Evolutionary conservation across 1,139 yeast species (phyloP).

Genomic region (Saccharomyces hybrid): DNA sequence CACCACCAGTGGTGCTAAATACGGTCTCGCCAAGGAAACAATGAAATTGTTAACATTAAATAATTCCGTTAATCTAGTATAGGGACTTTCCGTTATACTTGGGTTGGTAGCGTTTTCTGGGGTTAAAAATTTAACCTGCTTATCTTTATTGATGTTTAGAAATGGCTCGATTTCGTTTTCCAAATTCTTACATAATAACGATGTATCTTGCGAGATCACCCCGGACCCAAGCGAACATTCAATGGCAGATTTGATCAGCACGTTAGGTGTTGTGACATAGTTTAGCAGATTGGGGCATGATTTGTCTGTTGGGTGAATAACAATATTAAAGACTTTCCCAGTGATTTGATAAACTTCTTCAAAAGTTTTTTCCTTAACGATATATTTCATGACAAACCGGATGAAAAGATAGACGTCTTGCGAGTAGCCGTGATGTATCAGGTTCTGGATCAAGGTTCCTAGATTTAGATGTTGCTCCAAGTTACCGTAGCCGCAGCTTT

Average conservation of each 20-base stretch:
- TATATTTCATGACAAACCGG: slow-evolving; percentile 60
- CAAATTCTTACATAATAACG: slow-evolving; percentile 63
- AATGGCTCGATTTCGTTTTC: slow-evolving; percentile 47
- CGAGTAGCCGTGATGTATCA: slow-evolving; percentile 68
- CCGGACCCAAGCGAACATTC: slow-evolving; percentile 59
- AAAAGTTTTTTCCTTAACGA: slow-evolving; percentile 81
- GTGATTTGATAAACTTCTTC: slow-evolving; percentile 89
- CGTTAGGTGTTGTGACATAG: slow-evolving; percentile 92
- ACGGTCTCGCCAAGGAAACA: slow-evolving; percentile 86
- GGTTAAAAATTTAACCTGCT: slow-evolving; percentile 34
- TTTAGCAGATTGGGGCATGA: slow-evolving; percentile 71
- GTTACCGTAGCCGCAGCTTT: slow-evolving; percentile 47
- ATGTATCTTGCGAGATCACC: slow-evolving; percentile 52
- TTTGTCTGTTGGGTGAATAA: slow-evolving; percentile 77
- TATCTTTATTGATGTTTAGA: slow-evolving; percentile 21
- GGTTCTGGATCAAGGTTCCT: slow-evolving; percentile 61
- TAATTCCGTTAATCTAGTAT: slow-evolving; percentile 79
- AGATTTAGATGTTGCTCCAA: slow-evolving; percentile 56
- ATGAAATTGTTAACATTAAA: slow-evolving; percentile 91
- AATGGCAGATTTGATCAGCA: slow-evolving; percentile 76
- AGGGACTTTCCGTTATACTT: slow-evolving; percentile 53
- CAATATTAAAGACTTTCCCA: slow-evolving; percentile 74
- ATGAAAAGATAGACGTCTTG: slow-evolving; percentile 76
- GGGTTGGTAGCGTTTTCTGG: slow-evolving; percentile 38
- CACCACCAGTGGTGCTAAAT: slow-evolving; percentile 79